phyloP scores from a whole-genome alignment of 441 rosid species.

The Adansonia grandidieri region DNA sequence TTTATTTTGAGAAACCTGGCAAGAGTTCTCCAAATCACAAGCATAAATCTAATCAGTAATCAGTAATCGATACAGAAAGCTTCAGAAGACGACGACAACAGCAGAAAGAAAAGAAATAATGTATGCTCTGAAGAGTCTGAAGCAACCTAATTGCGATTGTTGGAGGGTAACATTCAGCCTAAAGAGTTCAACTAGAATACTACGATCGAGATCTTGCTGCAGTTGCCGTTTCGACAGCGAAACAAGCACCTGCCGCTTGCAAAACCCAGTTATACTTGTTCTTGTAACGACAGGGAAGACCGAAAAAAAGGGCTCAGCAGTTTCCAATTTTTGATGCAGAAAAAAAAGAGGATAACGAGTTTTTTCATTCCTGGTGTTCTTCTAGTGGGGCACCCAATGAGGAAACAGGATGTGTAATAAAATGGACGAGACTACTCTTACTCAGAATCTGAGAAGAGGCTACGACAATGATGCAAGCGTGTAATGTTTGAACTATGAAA shows the following conservation, averaged over 20 bases:
- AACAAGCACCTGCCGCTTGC: conserved; percentile 27
- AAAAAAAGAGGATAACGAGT: background rate
- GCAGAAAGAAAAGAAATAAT: conserved; percentile 14
- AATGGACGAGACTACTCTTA: conserved; percentile 20
- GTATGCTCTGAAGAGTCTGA: conserved; percentile 15
- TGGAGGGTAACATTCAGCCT: background rate
- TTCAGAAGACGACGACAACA: conserved; percentile 26
- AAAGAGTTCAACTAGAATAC: background rate
- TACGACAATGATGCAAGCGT: conserved; percentile 27
- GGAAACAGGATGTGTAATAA: conserved; percentile 24
- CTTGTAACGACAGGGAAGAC: conserved; percentile 19
- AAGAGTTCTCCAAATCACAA: conserved; percentile 24
- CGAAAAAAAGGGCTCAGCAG: conserved; percentile 17
- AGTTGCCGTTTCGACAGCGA: conserved; percentile 20
- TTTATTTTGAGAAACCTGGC: conserved; percentile 43
- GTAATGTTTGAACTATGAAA: conserved; percentile 33
- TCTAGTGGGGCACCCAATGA: conserved; percentile 19
- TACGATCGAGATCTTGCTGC: background rate
- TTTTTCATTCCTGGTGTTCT: conserved; percentile 14
- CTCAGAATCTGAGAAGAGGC: conserved; percentile 28
- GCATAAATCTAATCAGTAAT: too few species aligned
- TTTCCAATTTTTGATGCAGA: conserved; percentile 4
- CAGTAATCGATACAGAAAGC: conserved; percentile 18
- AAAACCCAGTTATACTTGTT: conserved; percentile 32
- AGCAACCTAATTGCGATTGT: conserved; percentile 9